Conservation (phyloP, 2,329 filamentous ascomycete species). For the Fonsecaea pedrosoi region DNA sequence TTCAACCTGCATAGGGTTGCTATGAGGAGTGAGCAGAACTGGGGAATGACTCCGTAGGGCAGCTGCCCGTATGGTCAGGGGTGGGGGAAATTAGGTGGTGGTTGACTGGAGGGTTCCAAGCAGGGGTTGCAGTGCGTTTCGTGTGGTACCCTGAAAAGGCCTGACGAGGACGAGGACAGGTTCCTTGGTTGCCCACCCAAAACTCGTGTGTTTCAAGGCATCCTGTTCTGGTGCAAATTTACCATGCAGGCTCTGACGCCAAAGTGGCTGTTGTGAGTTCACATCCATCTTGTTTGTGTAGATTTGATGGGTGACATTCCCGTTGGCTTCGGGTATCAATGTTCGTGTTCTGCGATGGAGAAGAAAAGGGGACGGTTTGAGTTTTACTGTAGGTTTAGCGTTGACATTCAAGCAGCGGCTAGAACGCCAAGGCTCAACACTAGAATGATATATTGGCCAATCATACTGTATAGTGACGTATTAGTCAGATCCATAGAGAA, state of each 20-base stretch:
- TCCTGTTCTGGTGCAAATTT: conserved; percentile 6
- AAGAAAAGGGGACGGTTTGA: conserved; percentile 5
- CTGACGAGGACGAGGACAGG: neutral
- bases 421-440: conserved; percentile 5
- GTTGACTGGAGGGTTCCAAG: conserved; percentile 3
- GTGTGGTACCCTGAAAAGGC: conserved; percentile 8
- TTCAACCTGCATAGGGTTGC: neutral
- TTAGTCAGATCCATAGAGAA: neutral
- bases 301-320: conserved; percentile 2
- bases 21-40: neutral
- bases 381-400: conserved; percentile 8
- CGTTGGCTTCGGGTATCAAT: neutral
- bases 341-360: conserved; percentile 4
- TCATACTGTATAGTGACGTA: neutral
- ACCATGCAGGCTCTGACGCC: neutral
- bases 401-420: conserved; percentile 18
- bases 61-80: conserved; percentile 11
- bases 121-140: conserved; percentile 10
- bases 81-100: conserved; percentile 22
- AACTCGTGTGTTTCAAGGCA: conserved; percentile 2
- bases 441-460: neutral
- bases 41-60: neutral
- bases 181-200: neutral
- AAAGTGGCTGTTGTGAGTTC: neutral
- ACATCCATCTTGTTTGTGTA: neutral